A percentile compares a stretch with the other conserved stretches of the same genome.
Conservation (phyloP, 805 yeast genomes). For the Hyphopichia homilentoma region DNA sequence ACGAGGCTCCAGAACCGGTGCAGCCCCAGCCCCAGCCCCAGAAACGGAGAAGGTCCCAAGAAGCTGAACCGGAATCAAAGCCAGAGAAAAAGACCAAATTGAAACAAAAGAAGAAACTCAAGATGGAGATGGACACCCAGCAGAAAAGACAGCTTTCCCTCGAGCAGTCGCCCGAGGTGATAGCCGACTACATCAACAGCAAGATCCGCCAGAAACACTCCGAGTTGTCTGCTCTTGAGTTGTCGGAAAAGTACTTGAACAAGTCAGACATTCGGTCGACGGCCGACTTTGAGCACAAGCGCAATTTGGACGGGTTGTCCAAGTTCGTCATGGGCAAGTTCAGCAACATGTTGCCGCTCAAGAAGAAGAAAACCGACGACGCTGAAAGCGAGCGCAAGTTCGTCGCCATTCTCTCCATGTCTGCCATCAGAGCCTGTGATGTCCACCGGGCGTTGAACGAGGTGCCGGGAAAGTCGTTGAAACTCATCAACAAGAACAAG, state of each 20-base stretch:
- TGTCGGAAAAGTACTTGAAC: constrained; percentile 59
- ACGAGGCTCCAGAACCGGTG: constrained; percentile 32
- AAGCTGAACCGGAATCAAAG: constrained; percentile 6
- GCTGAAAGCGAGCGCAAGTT: constrained; percentile 34
- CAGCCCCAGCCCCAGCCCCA: constrained; percentile 7
- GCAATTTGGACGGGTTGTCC: constrained; percentile 54
- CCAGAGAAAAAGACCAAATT: constrained; percentile 36
- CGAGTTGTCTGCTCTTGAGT: constrained; percentile 71
- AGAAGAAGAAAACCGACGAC: constrained; percentile 17
- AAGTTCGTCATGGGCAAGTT: constrained; percentile 52
- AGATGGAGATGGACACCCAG: constrained; percentile 60
- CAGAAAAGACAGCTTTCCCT: constrained; percentile 54
- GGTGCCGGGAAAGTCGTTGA: constrained; percentile 53
- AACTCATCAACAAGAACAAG: constrained; percentile 73
- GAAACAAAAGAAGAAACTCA: constrained; percentile 61
- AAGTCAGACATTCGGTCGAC: constrained; percentile 60
- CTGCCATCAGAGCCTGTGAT: constrained; percentile 87
- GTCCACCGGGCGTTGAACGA: constrained; percentile 59
- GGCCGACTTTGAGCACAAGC: constrained; percentile 48
- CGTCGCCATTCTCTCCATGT: constrained; percentile 58
- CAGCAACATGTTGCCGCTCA: constrained; percentile 40
- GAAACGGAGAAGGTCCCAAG: constrained; percentile 6
- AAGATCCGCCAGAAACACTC: constrained; percentile 57
- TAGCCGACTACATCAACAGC: constrained; percentile 66
- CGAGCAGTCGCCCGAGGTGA: constrained; percentile 48